These are phyloP conservation scores for Microcyclospora pomicola DNA, from an alignment of 2,329 filamentous ascomycete species.

Conservation along the genomic window DNA sequence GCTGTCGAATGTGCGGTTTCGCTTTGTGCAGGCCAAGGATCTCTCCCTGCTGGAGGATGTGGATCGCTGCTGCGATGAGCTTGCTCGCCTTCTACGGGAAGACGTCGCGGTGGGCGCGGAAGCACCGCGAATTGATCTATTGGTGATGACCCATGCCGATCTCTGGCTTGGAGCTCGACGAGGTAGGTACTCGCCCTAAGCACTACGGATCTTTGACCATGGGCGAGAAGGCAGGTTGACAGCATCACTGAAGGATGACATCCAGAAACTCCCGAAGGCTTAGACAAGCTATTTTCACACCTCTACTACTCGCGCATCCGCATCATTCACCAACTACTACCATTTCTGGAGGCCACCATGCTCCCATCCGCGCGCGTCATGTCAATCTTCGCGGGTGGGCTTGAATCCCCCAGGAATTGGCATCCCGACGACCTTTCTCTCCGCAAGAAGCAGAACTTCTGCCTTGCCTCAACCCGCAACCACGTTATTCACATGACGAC, in stretches of 20 bases:
- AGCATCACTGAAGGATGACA: neutral
- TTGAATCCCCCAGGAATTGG: conserved; percentile 5
- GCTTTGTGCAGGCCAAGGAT: conserved; percentile 21
- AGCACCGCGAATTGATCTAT: conserved; percentile 22
- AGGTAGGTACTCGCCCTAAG: too few relatives aligned
- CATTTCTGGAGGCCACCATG: conserved; percentile 6
- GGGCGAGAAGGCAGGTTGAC: too few relatives aligned
- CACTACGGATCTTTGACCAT: too few relatives aligned
- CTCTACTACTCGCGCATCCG: conserved; percentile 16
- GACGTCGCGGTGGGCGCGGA: conserved; percentile 9
- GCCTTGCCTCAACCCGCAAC: conserved; percentile 5
- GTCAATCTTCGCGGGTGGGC: conserved; percentile 11
- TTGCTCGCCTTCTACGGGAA: conserved; percentile 9
- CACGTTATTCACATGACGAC: conserved; percentile 12
- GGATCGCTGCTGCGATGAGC: conserved; percentile 20
- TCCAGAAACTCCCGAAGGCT: conserved; percentile 11
- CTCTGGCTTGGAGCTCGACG: conserved; percentile 13
- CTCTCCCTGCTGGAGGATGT: conserved; percentile 24
- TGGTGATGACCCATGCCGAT: conserved; percentile 26
- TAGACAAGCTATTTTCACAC: conserved; percentile 11
- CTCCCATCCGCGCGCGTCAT: conserved; percentile 8
- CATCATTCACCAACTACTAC: conserved; percentile 8
- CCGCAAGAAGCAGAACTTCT: conserved; percentile 4
- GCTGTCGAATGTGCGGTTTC: conserved; percentile 13
- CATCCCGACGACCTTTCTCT: conserved; percentile 10